phyloP scores from a whole-genome alignment of 148 eudicot genomes.

The Rhododendron molle region DNA sequence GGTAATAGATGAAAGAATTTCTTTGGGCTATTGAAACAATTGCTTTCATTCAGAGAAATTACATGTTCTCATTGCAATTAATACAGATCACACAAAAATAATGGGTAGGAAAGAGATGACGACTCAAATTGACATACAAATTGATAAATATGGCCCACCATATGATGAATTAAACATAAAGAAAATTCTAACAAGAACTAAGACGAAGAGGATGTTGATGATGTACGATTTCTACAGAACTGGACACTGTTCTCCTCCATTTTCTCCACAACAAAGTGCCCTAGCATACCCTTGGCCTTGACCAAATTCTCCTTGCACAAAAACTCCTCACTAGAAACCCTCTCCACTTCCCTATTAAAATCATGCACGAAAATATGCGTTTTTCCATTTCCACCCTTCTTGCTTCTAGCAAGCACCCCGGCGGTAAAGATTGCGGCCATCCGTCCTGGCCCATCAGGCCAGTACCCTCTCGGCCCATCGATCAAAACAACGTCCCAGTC shows the following conservation, averaged over 20 bases:
- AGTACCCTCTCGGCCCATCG: constrained; percentile 74
- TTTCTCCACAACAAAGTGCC: constrained; percentile 56
- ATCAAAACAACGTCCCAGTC: constrained; percentile 73
- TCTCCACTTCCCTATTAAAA: constrained; percentile 43
- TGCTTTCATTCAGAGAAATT: neutral
- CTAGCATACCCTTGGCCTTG: constrained; percentile 53
- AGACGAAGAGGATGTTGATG: neutral
- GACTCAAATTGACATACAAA: neutral
- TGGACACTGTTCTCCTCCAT: constrained; percentile 44
- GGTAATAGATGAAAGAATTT: neutral
- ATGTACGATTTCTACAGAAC: constrained; percentile 44
- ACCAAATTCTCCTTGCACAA: constrained; percentile 71
- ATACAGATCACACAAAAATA: neutral
- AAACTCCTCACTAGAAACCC: constrained; percentile 52
- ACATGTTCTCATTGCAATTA: neutral
- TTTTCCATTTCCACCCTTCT: constrained; percentile 43
- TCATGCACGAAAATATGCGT: constrained; percentile 74
- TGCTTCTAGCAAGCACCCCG: constrained; percentile 62
- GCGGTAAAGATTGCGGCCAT: constrained; percentile 73
- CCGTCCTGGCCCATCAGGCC: constrained; percentile 76
- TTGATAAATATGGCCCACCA: neutral
- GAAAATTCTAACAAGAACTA: neutral
- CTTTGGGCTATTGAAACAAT: neutral
- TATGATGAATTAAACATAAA: neutral
- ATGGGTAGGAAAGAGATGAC: neutral